phyloP scores from a whole-genome alignment of 2,329 filamentous ascomycete genomes.

The Ascochyta lentis region DNA sequence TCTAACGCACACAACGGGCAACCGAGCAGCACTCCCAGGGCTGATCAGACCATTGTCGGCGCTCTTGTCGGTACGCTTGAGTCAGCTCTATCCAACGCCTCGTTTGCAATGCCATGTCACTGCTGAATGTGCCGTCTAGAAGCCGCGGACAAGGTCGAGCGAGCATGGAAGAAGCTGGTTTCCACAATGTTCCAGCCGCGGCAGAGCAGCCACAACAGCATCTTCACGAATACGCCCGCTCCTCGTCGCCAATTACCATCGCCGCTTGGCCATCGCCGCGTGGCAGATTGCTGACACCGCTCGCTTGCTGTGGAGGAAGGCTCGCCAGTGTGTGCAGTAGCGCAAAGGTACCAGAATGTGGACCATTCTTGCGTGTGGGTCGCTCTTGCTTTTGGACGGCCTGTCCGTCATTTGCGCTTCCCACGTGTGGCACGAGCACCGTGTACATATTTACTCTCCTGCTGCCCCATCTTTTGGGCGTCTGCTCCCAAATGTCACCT shows the following conservation, averaged over 20 bases:
- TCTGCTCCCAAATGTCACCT: slow-evolving; percentile 4
- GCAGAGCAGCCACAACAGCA: slow-evolving; percentile 11
- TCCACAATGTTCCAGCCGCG: slow-evolving; percentile 5
- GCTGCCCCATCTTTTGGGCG: slow-evolving; percentile 1
- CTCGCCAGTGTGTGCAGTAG: slow-evolving; percentile 7
- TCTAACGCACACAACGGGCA: slow-evolving; percentile 1
- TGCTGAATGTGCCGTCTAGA: slow-evolving; percentile 4
- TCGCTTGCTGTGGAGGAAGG: background rate
- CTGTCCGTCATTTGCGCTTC: slow-evolving; percentile 15
- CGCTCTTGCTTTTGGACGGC: slow-evolving; percentile 11
- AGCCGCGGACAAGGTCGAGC: slow-evolving; percentile 3
- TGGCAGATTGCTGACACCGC: slow-evolving; percentile 10
- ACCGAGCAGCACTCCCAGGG: background rate
- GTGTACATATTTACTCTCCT: slow-evolving; percentile 2
- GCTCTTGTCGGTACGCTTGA: slow-evolving; percentile 14
- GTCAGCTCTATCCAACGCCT: background rate
- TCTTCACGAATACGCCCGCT: background rate
- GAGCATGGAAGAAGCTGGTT: slow-evolving; percentile 12
- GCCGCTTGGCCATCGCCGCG: slow-evolving; percentile 3
- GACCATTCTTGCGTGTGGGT: slow-evolving; percentile 10
- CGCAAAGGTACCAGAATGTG: slow-evolving; percentile 11
- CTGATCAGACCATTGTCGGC: background rate
- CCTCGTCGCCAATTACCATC: slow-evolving; percentile 3
- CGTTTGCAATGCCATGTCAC: slow-evolving; percentile 3
- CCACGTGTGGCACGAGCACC: slow-evolving; percentile 14